Base-by-base conservation (phyloP, 768 basidiomycete species). In the Amyloporia xantha region DNA sequence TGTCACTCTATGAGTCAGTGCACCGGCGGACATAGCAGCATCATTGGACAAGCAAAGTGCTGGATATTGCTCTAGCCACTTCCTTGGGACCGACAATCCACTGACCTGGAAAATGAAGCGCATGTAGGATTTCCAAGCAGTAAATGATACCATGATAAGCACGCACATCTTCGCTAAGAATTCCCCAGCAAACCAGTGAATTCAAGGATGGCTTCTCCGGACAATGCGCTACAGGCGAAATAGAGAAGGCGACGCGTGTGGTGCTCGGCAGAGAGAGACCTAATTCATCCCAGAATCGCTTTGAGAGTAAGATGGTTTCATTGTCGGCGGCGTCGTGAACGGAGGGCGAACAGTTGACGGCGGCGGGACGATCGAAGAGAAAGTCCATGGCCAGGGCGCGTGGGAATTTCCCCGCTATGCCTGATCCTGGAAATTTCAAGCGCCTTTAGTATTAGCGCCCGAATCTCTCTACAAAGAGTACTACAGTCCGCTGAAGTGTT, bases 131-230 rank as follows among this genome's bases (percentile, higher is more conserved):
- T 24, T 10, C 15, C 4, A n/a, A 46, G 23, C 42, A 13, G 28
- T 15, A 47, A 20, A 25, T 10, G 4, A 28, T 10, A 19, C 4
- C 3, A 44, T n/a, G 27, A 35, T 7, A 7, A 38, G 49, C 38
- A 56, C 67, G 51, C 30, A 80, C 79, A 57, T 65, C 59, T n/a
- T 69, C 62, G 59, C 66, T 64, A 24, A 33, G 47, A 28, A 56
- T 41, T 38, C 68, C 70, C 67, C 70, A 69, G 50, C 68, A 73
- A 4, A 49, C 59, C 45, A 72, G 44, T 23, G 51, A 50, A 20
- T 38, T 47, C 3, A 54, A 28, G 37, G 48, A 35, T 35, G 55
- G 40, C 19, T n/a, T 5, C 5, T 21, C 25, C 6, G 9, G 26
- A 35, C 13, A 19, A 33, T 28, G 21, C 9, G 26, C 35, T 24